Evolutionary conservation across 306 rosid genomes (phyloP).

Genomic region (Ceratonia siliqua): DNA sequence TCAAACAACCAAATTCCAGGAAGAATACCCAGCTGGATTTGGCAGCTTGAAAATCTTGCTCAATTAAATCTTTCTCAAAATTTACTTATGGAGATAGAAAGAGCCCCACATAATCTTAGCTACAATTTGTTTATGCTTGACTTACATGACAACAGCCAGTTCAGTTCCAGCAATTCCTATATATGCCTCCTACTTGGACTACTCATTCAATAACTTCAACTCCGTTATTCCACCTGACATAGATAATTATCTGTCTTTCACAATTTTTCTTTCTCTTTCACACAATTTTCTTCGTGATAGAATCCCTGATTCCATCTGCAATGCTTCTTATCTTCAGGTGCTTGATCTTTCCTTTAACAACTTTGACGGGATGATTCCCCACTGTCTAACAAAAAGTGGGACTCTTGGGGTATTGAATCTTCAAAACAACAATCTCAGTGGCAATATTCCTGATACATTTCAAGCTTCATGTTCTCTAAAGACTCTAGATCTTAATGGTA

Average conservation of each 20-base stretch:
- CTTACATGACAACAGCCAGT: conserved; percentile 47
- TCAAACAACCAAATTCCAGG: conserved; percentile 28
- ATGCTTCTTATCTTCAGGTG: not conserved
- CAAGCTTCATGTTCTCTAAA: not conserved
- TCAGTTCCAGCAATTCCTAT: conserved; percentile 18
- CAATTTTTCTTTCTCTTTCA: not conserved
- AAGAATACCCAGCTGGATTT: conserved; percentile 54
- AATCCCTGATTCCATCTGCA: conserved; percentile 28
- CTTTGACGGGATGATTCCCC: not conserved
- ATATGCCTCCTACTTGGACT: not conserved
- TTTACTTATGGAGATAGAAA: not conserved
- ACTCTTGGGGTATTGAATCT: conserved; percentile 1
- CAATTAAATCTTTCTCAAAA: conserved; percentile 58
- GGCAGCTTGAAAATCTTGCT: not conserved
- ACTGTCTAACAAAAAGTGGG: not conserved
- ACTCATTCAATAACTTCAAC: conserved; percentile 42
- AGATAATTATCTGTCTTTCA: not conserved
- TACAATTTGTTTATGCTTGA: not conserved
- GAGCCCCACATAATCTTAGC: not conserved
- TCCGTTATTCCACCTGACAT: conserved; percentile 28
- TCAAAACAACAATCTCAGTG: not conserved
- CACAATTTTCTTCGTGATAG: not conserved
- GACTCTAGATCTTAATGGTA: conserved; percentile 28
- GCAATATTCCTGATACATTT: not conserved
- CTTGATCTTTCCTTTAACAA: conserved; percentile 32